Evolutionary conservation across 257 asterid species (phyloP), one percentile per base, ranked within the genome.

Genomic region (Przewalskia tangutica): DNA sequence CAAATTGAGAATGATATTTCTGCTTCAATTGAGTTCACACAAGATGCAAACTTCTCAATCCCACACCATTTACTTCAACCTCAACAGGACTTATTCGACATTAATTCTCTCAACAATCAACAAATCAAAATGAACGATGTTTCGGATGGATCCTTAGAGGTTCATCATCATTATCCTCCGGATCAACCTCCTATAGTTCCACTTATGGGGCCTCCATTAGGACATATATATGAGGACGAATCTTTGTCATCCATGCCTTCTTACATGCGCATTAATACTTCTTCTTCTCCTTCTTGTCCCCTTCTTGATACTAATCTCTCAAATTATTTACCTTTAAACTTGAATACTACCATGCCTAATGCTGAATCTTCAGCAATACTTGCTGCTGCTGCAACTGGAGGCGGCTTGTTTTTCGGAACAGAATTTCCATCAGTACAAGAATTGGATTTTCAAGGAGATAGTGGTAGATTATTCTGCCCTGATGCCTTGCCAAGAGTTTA

Each of bases 21-120:
- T 0, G 93, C 90, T 9, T 91, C 98, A 5, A 90, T 95, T 76
- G 97, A 95, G 65, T 94, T 95, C 86, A 86, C 85, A 13, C 84
- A 88, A 4, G 86, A 91, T 8, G 87, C 94, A 3, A 83, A 86
- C 27, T 90, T 89, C 81, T 8, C 83, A 51, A 66, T 88, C 32
- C 91, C 92, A 3, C 91, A 89, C 2, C 73, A 79, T 27, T 50
- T 75, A 50, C 71, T 79, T 79, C 59, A 60, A 7, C 11, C 48
- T 20, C 82, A 64, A 79, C 82, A 64, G n/a, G 73, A 60, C 14
- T 0, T 75, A 27, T 79, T 79, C 48, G 82, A 79, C 11, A 38
- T 79, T 2, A 58, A 44, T 14, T 86, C 86, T 77, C 81, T 85
- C 63, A 86, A 62, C 86, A 83, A 55, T 83, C 90, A 85, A 59